Evolutionary conservation across 768 basidiomycete species (phyloP).

Genomic region (Tricholoma matsutake): DNA sequence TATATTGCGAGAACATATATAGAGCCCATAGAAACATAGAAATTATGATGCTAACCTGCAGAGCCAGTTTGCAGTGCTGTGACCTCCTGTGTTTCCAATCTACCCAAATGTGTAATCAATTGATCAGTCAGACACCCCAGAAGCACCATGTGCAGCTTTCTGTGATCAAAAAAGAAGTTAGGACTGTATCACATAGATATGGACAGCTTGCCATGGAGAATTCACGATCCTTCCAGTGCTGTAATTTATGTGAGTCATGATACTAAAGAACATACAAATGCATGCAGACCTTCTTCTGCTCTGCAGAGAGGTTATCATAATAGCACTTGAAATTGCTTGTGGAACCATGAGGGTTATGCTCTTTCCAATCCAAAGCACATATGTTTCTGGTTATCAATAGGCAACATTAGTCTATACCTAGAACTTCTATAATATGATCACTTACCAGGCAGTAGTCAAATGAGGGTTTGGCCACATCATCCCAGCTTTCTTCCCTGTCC

Average conservation of each 20-base stretch:
- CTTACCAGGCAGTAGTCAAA: not conserved
- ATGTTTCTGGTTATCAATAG: not conserved
- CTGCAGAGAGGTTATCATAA: not conserved
- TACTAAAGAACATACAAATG: not conserved
- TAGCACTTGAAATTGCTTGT: not conserved
- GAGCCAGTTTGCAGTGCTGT: too few relatives aligned
- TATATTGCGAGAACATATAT: too few relatives aligned
- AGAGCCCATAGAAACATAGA: too few relatives aligned
- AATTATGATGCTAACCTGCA: too few relatives aligned
- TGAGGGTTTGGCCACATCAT: not conserved
- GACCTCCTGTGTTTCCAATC: too few relatives aligned
- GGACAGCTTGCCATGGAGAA: not conserved
- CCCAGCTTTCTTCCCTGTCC: not conserved
- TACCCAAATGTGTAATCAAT: not conserved
- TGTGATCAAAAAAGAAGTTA: too few relatives aligned
- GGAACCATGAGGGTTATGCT: not conserved
- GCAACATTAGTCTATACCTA: not conserved
- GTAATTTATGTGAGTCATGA: not conserved
- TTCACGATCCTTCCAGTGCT: not conserved
- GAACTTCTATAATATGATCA: not conserved
- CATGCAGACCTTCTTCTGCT: not conserved
- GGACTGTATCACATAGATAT: not conserved
- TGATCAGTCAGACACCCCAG: not conserved
- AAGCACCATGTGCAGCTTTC: not conserved
- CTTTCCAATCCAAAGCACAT: not conserved